phyloP scores from a whole-genome alignment of 2,329 filamentous ascomycete species.

The Torrubiella hemipterigena region DNA sequence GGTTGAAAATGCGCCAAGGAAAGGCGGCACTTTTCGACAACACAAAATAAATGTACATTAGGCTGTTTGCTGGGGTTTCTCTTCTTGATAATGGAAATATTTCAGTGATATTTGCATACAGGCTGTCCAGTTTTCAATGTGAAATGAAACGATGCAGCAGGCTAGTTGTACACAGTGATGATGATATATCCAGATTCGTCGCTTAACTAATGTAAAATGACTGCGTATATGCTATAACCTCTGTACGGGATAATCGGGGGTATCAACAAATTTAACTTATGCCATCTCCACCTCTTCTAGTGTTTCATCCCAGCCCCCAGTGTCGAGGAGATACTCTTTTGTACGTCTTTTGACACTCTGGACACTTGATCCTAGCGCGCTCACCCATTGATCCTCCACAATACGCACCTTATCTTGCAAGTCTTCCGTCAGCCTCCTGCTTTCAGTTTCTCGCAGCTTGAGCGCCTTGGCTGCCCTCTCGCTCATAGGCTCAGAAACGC shows the following conservation, averaged over 20 bases:
- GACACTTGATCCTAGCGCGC: conserved; percentile 71
- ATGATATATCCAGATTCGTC: too few relatives aligned
- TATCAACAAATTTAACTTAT: conserved; percentile 19
- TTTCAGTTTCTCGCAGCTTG: conserved; percentile 53
- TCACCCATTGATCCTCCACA: conserved; percentile 83
- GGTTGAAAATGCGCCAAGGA: neutral
- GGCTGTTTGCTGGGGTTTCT: too few relatives aligned
- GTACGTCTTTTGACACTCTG: conserved; percentile 63
- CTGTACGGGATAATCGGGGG: too few relatives aligned
- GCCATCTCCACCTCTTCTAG: conserved; percentile 47
- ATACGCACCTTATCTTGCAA: conserved; percentile 86
- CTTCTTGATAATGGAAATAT: too few relatives aligned
- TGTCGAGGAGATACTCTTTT: conserved; percentile 57
- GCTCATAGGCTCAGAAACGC: conserved; percentile 16
- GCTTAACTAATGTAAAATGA: too few relatives aligned
- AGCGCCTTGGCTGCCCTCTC: conserved; percentile 30
- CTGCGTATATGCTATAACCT: too few relatives aligned
- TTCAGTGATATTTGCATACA: too few relatives aligned
- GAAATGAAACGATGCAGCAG: too few relatives aligned
- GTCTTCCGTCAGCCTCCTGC: conserved; percentile 63
- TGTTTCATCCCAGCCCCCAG: conserved; percentile 81
- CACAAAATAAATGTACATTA: conserved; percentile 1
- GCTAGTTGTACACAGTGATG: too few relatives aligned
- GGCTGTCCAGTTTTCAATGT: too few relatives aligned
- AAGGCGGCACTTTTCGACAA: neutral